phyloP scores from a whole-genome alignment of 108 stramenopile genomes.

The Schizochytrium sp. region DNA sequence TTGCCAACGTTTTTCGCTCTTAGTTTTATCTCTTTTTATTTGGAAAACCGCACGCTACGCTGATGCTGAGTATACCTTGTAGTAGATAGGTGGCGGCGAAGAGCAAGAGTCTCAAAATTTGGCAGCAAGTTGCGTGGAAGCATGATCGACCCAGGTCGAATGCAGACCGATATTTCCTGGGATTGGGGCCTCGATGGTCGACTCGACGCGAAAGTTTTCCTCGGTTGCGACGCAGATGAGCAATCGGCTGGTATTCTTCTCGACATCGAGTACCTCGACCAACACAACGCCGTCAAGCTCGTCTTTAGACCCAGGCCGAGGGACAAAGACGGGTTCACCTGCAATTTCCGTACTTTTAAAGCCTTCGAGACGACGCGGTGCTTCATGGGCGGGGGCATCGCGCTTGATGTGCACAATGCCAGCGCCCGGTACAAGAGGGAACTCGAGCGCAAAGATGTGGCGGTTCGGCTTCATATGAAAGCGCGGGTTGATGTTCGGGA shows the following conservation, averaged over 20 bases:
- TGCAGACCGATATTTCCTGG: background rate
- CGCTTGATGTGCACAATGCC: background rate
- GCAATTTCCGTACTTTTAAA: background rate
- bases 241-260: background rate
- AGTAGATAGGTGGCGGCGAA: background rate
- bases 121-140: background rate
- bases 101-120: background rate
- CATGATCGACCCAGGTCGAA: background rate
- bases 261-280: background rate
- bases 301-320: background rate
- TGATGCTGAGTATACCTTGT: background rate
- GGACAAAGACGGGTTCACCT: background rate
- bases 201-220: background rate
- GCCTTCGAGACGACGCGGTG: background rate
- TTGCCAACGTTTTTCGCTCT: no score
- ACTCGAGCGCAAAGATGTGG: background rate
- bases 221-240: background rate
- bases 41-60: background rate
- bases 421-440: background rate
- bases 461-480: background rate
- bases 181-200: background rate
- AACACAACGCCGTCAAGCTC: background rate
- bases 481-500: constrained; percentile 12
- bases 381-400: background rate
- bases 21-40: no score